Evolutionary conservation across 75 land plant genomes (phyloP), one percentile per base, ranked within the genome.

Genomic region (Sequoia sempervirens): DNA sequence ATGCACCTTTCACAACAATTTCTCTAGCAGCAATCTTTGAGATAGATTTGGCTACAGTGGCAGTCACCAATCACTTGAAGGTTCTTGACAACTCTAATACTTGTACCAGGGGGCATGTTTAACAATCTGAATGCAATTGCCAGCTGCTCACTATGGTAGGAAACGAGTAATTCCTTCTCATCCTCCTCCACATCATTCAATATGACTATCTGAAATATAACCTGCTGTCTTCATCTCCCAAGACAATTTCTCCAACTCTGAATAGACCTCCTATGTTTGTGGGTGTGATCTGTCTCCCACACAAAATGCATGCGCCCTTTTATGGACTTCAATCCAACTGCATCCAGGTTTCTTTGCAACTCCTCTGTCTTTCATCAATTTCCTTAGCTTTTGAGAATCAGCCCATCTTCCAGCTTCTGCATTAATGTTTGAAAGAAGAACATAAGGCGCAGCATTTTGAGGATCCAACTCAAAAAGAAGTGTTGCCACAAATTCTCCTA

Each of bases 71-170:
- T 88, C 2, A 86, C 85, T 36, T 85, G 85, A 1, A 92, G 85
- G 61, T 88, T 92, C 89, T 90, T 92, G 46, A 83, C 84, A 58
- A 90, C 79, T 69, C 82, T 45, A 37, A 92, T 84, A 52, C 87
- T 87, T 37, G 82, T 84, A 68, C 89, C 89, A 15, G 90, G 88
- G 28, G 82, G 37, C 5, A 89, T 84, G 76, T 90, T 92, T 3
- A 92, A 64, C 40, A 90, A 66, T 43, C 80, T 86, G 85, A 72
- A 92, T 23, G 89, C 89, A 80, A 90, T 52, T 50, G 53, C 53
- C 14, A 50, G 2, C 53, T 50, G 12, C 53, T 50, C 53, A 2
- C 53, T 50, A 12, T 50, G 53, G 53, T 50, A 15, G 53, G 1
- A 50, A 82, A 92, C 34, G 53, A 50, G 53, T 50, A 50, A 50